Evolutionary conservation across 2,329 filamentous ascomycete species (phyloP).

Genomic region (Sporothrix pseudoabietina): DNA sequence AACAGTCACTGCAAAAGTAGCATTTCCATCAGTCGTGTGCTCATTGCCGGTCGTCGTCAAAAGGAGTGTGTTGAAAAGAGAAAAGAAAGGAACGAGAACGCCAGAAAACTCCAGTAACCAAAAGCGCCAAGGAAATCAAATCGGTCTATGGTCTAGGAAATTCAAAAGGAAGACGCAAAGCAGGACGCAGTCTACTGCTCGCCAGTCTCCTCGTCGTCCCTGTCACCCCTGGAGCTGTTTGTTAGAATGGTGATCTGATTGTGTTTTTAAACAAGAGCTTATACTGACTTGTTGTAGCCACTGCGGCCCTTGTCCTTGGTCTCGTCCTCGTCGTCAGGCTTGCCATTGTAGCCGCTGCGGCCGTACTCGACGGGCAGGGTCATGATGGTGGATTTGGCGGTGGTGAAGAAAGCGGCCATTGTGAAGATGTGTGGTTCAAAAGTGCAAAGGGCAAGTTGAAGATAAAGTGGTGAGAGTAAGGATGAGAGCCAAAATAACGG

Average conservation of each 20-base stretch:
- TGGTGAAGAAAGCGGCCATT: conserved; percentile 42
- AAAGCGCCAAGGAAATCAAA: conserved; percentile 4
- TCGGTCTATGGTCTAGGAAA: conserved; percentile 11
- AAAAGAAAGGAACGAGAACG: neutral
- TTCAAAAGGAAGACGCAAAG: neutral
- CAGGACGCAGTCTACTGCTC: conserved; percentile 35
- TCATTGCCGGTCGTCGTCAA: conserved; percentile 6
- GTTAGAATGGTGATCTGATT: neutral
- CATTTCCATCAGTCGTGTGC: conserved; percentile 4
- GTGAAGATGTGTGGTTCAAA: conserved; percentile 18
- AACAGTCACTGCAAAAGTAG: neutral
- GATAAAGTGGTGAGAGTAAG: conserved; percentile 10
- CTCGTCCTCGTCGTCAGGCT: conserved; percentile 43
- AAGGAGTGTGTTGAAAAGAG: neutral
- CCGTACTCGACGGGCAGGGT: conserved; percentile 44
- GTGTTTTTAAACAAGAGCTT: neutral
- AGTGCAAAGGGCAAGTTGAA: neutral
- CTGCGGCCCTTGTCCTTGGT: conserved; percentile 48
- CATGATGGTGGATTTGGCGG: conserved; percentile 40
- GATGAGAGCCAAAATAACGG: neutral
- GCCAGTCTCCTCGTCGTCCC: conserved; percentile 45
- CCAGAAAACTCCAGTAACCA: conserved; percentile 6
- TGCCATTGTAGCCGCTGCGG: conserved; percentile 48
- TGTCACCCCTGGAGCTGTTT: conserved; percentile 32
- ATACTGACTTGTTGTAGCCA: conserved; percentile 50